These are phyloP conservation scores for Phytomonas serpens DNA, from an alignment of 208 protist genomes.

Conservation along the genomic window DNA sequence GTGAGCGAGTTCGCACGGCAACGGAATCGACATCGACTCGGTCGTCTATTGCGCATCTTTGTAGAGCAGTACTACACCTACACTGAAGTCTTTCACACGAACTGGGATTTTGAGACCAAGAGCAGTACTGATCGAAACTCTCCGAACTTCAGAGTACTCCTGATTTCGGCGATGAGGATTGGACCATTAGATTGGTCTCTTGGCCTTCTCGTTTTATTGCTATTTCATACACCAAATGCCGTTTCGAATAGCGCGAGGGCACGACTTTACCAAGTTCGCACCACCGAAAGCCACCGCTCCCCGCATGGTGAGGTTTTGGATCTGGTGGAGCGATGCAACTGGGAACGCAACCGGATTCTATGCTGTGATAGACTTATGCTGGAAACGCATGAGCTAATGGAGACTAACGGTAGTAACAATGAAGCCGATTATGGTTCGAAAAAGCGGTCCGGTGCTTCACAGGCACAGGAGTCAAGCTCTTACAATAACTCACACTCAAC, in stretches of 20 bases:
- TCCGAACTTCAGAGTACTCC: constrained; percentile 28
- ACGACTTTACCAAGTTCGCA: constrained; percentile 28
- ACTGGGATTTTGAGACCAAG: constrained; percentile 26
- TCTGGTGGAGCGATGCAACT: constrained; percentile 50
- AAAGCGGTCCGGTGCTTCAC: constrained; percentile 3
- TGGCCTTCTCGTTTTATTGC: constrained; percentile 48
- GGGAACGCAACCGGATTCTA: constrained; percentile 48
- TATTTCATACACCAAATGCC: constrained; percentile 25
- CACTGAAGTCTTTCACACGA: constrained; percentile 20
- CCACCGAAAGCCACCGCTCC: constrained; percentile 17
- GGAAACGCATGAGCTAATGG: constrained; percentile 21
- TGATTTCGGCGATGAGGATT: constrained; percentile 55
- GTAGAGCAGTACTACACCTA: constrained; percentile 51
- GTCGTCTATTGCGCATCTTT: constrained; percentile 30
- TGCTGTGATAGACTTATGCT: constrained; percentile 33
- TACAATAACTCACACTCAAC: constrained; percentile 20
- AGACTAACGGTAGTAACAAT: neutral
- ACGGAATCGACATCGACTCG: neutral
- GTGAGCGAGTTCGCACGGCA: neutral
- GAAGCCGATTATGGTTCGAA: neutral
- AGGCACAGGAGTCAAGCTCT: constrained; percentile 31
- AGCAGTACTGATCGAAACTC: constrained; percentile 12
- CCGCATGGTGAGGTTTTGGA: constrained; percentile 31
- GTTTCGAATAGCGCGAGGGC: constrained; percentile 30
- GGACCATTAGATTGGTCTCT: constrained; percentile 67